These are phyloP conservation scores for Solanum corneliomulleri DNA, from an alignment of 257 asterid species.

Conservation along the genomic window DNA sequence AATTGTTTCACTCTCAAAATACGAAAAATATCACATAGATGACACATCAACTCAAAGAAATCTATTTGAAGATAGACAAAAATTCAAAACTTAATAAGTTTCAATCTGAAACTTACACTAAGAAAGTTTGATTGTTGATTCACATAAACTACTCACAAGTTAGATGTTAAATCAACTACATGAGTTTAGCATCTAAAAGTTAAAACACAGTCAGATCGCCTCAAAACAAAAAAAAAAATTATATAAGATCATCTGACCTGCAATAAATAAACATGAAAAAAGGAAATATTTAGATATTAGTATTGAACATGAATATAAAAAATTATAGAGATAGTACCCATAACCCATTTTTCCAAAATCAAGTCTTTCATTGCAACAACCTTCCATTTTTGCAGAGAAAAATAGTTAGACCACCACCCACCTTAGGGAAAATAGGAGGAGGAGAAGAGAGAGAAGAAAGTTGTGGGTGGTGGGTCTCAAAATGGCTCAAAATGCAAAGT, in stretches of 20 bases:
- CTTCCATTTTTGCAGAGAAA: slow-evolving; percentile 49
- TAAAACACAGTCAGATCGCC: background rate
- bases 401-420: background rate
- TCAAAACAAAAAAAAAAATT: background rate
- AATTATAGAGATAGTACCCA: slow-evolving; percentile 40
- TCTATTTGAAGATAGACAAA: background rate
- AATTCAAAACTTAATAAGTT: background rate
- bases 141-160: too few relatives aligned
- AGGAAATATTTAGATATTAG: background rate
- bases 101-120: background rate
- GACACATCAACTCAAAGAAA: too few relatives aligned
- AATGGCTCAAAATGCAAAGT: slow-evolving; percentile 14
- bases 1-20: accelerated
- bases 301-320: background rate
- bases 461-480: slow-evolving; percentile 1
- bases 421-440: background rate
- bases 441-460: background rate
- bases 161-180: background rate
- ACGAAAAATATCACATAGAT: too few relatives aligned
- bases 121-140: too few relatives aligned
- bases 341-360: slow-evolving; percentile 98
- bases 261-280: background rate
- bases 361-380: slow-evolving; percentile 58
- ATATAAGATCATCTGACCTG: background rate
- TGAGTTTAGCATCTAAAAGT: background rate